phyloP scores from a whole-genome alignment of 2,329 filamentous ascomycete genomes.

The Hypoxylon sp. region DNA sequence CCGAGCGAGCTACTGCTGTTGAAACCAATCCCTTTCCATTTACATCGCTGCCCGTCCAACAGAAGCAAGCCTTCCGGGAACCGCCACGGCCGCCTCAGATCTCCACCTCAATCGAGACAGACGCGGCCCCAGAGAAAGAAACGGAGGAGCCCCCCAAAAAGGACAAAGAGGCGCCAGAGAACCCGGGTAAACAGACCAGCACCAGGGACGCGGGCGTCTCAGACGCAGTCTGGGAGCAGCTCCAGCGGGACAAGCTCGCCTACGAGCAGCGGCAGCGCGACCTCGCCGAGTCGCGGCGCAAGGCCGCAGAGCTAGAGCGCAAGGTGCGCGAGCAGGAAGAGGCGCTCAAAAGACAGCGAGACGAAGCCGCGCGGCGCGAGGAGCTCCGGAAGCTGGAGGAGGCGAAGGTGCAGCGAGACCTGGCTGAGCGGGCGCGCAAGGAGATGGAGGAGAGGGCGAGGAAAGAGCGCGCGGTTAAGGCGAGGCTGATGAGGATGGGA shows the following conservation, averaged over 20 bases:
- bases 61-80: constrained; percentile 8
- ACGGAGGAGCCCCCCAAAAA: constrained; percentile 12
- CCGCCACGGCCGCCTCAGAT: constrained; percentile 27
- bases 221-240: constrained; percentile 73
- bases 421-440: constrained; percentile 28
- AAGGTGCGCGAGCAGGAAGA: constrained; percentile 47
- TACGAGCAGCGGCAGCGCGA: constrained; percentile 57
- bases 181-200: constrained; percentile 5
- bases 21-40: constrained; percentile 1
- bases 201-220: constrained; percentile 70
- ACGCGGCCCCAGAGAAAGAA: constrained; percentile 17
- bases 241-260: constrained; percentile 65
- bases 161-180: constrained; percentile 29
- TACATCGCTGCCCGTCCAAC: background rate
- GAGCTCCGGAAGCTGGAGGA: constrained; percentile 38
- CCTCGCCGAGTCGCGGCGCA: constrained; percentile 51
- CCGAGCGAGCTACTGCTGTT: constrained; percentile 12
- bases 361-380: constrained; percentile 51
- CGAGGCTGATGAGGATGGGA: constrained; percentile 68
- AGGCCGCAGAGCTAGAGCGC: constrained; percentile 41
- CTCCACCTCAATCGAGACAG: constrained; percentile 20
- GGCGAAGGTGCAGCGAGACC: constrained; percentile 18
- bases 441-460: constrained; percentile 58
- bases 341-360: constrained; percentile 57
- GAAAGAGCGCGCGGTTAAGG: constrained; percentile 59